These are phyloP conservation scores for Gymnopus androsaceus DNA, from an alignment of 1,284 basidiomycete genomes.

Conservation along the genomic window DNA sequence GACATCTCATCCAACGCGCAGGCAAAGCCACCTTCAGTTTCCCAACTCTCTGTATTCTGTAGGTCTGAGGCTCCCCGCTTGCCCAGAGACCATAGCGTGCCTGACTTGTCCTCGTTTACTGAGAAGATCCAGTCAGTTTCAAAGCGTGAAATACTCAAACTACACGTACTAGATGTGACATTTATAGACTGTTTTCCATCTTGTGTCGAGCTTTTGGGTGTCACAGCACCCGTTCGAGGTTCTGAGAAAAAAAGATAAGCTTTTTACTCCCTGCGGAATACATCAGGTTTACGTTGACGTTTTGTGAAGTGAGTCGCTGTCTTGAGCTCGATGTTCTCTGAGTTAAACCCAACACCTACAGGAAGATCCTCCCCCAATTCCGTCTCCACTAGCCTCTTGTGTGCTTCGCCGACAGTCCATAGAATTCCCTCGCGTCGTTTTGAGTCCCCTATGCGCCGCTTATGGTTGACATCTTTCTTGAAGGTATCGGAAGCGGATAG, in stretches of 20 bases:
- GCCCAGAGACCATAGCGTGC: background rate
- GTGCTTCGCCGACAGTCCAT: conserved; percentile 4
- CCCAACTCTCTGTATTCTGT: background rate
- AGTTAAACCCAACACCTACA: background rate
- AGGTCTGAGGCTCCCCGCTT: background rate
- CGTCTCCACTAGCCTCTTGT: background rate
- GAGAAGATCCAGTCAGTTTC: background rate
- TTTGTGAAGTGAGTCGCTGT: background rate
- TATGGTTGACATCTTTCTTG: background rate
- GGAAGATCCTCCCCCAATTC: conserved; percentile 1
- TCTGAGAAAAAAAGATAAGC: background rate
- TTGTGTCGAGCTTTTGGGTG: background rate
- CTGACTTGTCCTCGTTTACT: background rate
- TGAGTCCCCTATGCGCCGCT: background rate
- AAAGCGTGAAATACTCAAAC: background rate
- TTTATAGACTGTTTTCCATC: background rate
- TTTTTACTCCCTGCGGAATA: background rate
- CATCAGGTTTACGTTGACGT: background rate
- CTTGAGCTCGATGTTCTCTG: background rate
- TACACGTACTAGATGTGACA: background rate
- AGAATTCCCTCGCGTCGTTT: conserved; percentile 2
- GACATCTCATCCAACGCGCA: background rate
- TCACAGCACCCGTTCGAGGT: background rate
- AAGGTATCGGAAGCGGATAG: background rate
- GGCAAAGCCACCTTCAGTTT: background rate